A percentile compares a stretch with the other conserved stretches of the same genome.
phyloP scores from a whole-genome alignment of 2,329 filamentous ascomycete species.

The Fusarium paranaense region DNA sequence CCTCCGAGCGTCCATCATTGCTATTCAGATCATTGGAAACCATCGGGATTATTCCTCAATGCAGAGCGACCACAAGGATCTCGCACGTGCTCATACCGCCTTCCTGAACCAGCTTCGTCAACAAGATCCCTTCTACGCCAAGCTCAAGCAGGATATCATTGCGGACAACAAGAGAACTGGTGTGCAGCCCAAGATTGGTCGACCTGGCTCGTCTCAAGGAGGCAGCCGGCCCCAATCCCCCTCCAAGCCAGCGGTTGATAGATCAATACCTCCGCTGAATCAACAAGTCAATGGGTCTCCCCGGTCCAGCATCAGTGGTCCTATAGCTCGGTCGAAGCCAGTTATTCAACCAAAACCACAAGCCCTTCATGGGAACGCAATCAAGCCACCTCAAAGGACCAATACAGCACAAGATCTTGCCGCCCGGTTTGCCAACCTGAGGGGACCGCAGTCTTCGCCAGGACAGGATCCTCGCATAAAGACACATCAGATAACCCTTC shows the following conservation, averaged over 20 bases:
- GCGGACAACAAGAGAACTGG: conserved; percentile 73
- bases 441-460: conserved; percentile 55
- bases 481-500: conserved; percentile 59
- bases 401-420: conserved; percentile 61
- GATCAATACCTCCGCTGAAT: conserved; percentile 21
- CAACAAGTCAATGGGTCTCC: conserved; percentile 36
- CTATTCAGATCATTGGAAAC: conserved; percentile 78
- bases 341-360: conserved; percentile 75
- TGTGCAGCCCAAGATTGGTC: conserved; percentile 57
- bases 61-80: conserved; percentile 63
- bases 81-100: conserved; percentile 60
- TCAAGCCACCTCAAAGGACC: conserved; percentile 45
- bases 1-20: conserved; percentile 82
- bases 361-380: conserved; percentile 70
- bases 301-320: conserved; percentile 21
- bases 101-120: conserved; percentile 63
- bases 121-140: conserved; percentile 63
- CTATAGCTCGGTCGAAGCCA: conserved; percentile 55
- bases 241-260: conserved; percentile 20
- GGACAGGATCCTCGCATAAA: conserved; percentile 66
- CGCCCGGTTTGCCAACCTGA: conserved; percentile 68
- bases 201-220: conserved; percentile 27
- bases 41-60: conserved; percentile 80
- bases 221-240: conserved; percentile 31
- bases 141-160: conserved; percentile 70